Evolutionary conservation across 306 rosid genomes (phyloP), one percentile per base, ranked within the genome.

Genomic region (Pterocarpus macrocarpus): DNA sequence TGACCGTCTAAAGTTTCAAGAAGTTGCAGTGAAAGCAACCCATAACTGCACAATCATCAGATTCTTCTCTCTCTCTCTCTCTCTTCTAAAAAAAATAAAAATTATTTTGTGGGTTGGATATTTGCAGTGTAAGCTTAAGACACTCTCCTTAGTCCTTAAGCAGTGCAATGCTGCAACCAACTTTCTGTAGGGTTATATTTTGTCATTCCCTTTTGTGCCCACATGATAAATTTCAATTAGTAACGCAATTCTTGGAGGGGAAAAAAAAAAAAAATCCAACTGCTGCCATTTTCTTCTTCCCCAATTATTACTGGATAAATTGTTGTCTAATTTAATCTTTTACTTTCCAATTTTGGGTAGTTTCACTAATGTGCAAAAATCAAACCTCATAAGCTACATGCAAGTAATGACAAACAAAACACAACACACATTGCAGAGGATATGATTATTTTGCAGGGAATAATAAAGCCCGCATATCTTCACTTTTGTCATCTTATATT

Each of bases 11-110:
- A 79, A 45, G 39, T 82, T 78, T 76, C 66, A 77, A 69, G 59
- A 49, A 49, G 67, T 73, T 52, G 53, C 78, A 34, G 55, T 11
- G 85, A 86, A 72, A 83, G 81, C 85, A 72, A 83, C 89, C 83
- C 85, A 52, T 80, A 80, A 83, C 84, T 28, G 90, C 81, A 67
- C 72, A 80, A 70, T 69, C 73, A 64, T 43, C 44, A 82, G 38
- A 36, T 61, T 45, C 47, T n/a, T 6, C 28, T 36, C 10, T 33
- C 33, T 16, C 43, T 6, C 43, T 39, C 7, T 39, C 44, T 39
- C 7, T 39, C 7, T 39, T 7, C 6, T 43, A 43, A 5, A 10
- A 43, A 43, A 43, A 7, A 43, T 5, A 43, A 43, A 43, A 43
- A 22, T 22, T 22, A 22, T 33, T 32, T 8, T 6, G 4, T 10